Base-by-base conservation (phyloP, 768 basidiomycete genomes). In the Leccinum uliginosum region DNA sequence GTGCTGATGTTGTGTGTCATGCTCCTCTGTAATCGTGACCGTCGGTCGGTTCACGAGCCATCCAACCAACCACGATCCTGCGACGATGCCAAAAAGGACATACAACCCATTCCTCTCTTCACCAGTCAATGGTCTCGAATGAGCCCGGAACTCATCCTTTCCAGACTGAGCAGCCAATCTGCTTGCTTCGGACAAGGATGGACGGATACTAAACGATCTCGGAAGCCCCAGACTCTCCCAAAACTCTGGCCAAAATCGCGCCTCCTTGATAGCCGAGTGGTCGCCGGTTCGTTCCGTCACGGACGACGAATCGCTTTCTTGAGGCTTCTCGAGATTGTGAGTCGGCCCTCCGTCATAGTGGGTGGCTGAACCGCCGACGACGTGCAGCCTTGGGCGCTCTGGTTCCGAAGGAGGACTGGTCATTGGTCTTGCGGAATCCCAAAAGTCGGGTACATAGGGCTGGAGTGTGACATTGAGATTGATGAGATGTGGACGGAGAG, bases 361-460 rank as follows among this genome's bases (percentile, higher is more conserved):
- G 8, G 79, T 79, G 21, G 71, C 69, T 2, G 76, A 71, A 2
- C 79, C 79, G 10, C 79, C 72, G 38, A 83, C 75, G 50, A 82
- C 76, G 38, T 81, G 68, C 55, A 86, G 69, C 65, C 82, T 83
- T 44, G 81, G 82, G 21, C 55, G 65, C 43, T 54, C 66, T 1
- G 60, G 60, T 30, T 71, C 60, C 8, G 62, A 53, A 34, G 67
- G 68, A 57, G 57, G 60, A 34, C 43, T 69, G 43, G 45, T 70
- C 63, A 62, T 77, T 69, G 45, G 72, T 59, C 68, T 70, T n/a
- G 77, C 75, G 1, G 83, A 80, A 40, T 78, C 73, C 79, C 81
- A 85, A 62, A 83, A 78, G 73, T 87, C 84, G 32, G 79, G 80
- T 1, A 78, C 65, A 66, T 79, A 80, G 10, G 86, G 86, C 85